Percentiles rank a stretch among this genome's conserved stretches.
Evolutionary conservation across 176 grass and related monocot genomes (phyloP).

Genomic region (Hsuehochloa calcarea): DNA sequence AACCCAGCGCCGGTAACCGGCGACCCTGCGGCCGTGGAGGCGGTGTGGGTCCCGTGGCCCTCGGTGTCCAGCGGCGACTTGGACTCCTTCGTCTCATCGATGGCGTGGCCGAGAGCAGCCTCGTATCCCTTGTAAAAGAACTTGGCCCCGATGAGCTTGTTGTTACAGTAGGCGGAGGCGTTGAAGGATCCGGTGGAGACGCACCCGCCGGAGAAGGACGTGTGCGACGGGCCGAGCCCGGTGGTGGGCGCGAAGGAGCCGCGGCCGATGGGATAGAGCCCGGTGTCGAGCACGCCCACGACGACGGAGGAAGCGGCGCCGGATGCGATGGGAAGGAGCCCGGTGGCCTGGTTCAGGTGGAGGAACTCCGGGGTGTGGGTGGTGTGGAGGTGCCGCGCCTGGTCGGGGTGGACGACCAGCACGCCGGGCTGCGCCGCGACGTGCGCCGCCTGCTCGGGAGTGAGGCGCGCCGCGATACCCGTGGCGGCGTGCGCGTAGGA

Average conservation of each 20-base stretch:
- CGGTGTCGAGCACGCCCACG: constrained; percentile 73
- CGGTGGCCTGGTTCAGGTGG: constrained; percentile 35
- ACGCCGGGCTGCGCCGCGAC: constrained; percentile 36
- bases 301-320: constrained; percentile 35
- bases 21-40: constrained; percentile 66
- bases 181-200: constrained; percentile 58
- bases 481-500: constrained; percentile 45
- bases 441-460: constrained; percentile 29
- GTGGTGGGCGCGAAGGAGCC: constrained; percentile 9
- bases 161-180: constrained; percentile 60
- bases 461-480: constrained; percentile 63
- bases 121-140: constrained; percentile 86
- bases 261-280: constrained; percentile 49
- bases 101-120: constrained; percentile 44
- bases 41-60: constrained; percentile 88
- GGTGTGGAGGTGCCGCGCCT: constrained; percentile 55
- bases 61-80: constrained; percentile 81
- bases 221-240: constrained; percentile 23
- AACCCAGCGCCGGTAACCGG: constrained; percentile 32
- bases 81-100: constrained; percentile 70
- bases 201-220: constrained; percentile 41
- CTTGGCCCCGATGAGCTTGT: constrained; percentile 72
- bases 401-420: constrained; percentile 60
- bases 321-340: constrained; percentile 53
- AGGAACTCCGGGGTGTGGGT: constrained; percentile 71